Base-by-base conservation (phyloP, 805 yeast species). In the Debaryomyces prosopidis region DNA sequence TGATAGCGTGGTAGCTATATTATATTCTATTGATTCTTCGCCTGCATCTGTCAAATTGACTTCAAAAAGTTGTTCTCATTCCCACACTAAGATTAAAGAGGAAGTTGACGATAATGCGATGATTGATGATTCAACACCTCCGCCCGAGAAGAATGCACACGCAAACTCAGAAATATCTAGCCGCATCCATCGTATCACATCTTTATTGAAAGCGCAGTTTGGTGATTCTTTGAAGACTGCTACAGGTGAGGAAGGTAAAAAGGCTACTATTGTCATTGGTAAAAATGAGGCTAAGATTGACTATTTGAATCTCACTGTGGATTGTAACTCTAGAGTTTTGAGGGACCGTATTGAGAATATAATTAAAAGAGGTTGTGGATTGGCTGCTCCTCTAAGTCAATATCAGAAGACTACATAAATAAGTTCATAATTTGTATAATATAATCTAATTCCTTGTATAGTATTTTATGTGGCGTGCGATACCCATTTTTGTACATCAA, bases 31-130 rank as follows among this genome's bases (percentile, higher is more conserved):
- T 35, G 99, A 94, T 62, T 85, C 96, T 0, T 84, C 96, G 0
- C 97, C 97, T 9, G 96, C 97, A 1, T 89, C 97, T 5, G 96
- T 94, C 23, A 94, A 92, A 61, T 65, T 89, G 51, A 82, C 96
- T 11, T 82, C 96, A 5, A 76, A 77, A 43, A 51, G 73, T 1
- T 83, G 86, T 51, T 49, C 58, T 1, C 86, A 82, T 59, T 45
- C 48, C 8, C 68, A 68, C 50, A 39, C 44, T 8, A 49, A 36
- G 19, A 45, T 57, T 18, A 59, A 52, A 36, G 45, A 48, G 4
- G 69, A 66, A 34, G 48, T 49, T 2, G 51, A 49, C 16, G 63
- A 59, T 17, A 50, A 53, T 15, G 41, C 26, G 17, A 23, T 20
- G 14, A 31, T 34, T 15, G 48, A 47, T 27, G n/a, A 49, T 48